Conservation (phyloP, 2,329 filamentous ascomycete genomes). For the Eurotiales sp. region DNA sequence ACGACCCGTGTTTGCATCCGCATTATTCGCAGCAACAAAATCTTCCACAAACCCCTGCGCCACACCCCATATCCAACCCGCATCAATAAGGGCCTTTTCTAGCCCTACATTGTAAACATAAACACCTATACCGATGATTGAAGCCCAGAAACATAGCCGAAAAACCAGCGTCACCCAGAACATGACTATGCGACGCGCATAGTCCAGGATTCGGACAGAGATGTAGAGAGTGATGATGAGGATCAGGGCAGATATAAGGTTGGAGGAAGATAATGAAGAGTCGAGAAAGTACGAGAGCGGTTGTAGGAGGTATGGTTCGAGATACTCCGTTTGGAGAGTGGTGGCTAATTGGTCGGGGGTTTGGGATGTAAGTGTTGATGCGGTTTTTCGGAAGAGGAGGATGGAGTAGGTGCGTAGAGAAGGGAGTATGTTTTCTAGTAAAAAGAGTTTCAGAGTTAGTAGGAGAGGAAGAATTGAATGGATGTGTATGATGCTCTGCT, state of each 20-base stretch:
- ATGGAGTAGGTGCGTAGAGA: constrained; percentile 16
- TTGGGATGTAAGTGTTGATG: constrained; percentile 17
- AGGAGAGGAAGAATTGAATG: neutral
- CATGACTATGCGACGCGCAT: constrained; percentile 67
- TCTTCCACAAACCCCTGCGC: constrained; percentile 63
- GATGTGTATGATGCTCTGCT: neutral
- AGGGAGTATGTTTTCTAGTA: constrained; percentile 20
- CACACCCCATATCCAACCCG: constrained; percentile 59
- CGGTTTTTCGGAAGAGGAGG: constrained; percentile 12
- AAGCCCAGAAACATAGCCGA: constrained; percentile 61
- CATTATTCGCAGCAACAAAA: constrained; percentile 27
- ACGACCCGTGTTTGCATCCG: constrained; percentile 3
- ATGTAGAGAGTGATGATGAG: constrained; percentile 62
- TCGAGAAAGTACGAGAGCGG: constrained; percentile 35
- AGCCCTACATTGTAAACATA: constrained; percentile 48
- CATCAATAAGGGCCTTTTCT: constrained; percentile 30
- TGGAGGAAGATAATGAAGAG: constrained; percentile 29
- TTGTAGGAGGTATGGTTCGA: constrained; percentile 50
- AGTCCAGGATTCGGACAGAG: constrained; percentile 61
- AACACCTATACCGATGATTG: constrained; percentile 52
- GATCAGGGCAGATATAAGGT: constrained; percentile 38
- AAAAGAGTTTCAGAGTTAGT: neutral
- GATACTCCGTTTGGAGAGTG: constrained; percentile 29
- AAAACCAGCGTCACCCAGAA: constrained; percentile 71
- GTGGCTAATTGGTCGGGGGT: constrained; percentile 18